phyloP scores from a whole-genome alignment of 345 rosid species.

The Pugionium dolabratum region DNA sequence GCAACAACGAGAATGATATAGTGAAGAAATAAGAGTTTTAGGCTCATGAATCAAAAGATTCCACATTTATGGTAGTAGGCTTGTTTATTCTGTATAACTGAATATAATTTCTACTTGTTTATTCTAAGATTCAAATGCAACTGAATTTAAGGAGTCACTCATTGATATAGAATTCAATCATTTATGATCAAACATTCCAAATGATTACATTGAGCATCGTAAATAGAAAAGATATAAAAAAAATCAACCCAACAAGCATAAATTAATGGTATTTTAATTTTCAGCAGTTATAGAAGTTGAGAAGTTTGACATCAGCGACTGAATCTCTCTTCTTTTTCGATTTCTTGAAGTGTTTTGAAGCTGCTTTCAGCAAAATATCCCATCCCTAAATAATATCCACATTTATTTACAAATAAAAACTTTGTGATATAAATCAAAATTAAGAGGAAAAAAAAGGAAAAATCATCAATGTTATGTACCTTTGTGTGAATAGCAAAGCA shows the following conservation, averaged over 20 bases:
- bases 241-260: neutral
- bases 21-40: conserved; percentile 24
- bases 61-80: conserved; percentile 13
- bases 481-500: conserved; percentile 53
- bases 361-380: conserved; percentile 69
- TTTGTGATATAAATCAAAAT: neutral
- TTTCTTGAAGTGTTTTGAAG: conserved; percentile 77
- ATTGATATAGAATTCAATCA: neutral
- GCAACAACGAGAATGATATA: conserved; percentile 18
- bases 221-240: conserved; percentile 1
- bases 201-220: conserved; percentile 2
- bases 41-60: conserved; percentile 1
- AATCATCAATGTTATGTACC: conserved; percentile 40
- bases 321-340: conserved; percentile 57
- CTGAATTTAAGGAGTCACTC: neutral
- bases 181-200: conserved; percentile 2
- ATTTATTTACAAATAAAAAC: neutral
- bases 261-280: neutral
- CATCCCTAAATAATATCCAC: conserved; percentile 55
- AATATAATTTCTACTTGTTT: neutral
- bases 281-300: conserved; percentile 44
- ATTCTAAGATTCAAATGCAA: neutral
- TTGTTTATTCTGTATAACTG: conserved; percentile 6
- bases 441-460: neutral
- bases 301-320: conserved; percentile 46